Conservation (phyloP, 805 yeast genomes). For the Sugiyamaella marilandica region DNA sequence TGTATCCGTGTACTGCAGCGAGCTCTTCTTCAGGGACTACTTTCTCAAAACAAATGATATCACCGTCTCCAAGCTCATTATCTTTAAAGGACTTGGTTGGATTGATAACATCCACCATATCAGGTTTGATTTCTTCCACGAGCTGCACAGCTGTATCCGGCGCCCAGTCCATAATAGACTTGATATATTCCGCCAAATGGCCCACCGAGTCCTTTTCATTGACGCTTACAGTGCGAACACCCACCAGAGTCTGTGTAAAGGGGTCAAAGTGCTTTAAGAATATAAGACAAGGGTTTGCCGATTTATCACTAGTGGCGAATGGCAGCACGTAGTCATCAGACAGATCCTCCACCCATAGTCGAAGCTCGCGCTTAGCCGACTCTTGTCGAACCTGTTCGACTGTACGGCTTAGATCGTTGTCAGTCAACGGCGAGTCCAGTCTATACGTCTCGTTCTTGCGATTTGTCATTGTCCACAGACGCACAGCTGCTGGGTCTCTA, state of each 20-base stretch:
- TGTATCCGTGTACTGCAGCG: constrained; percentile 14
- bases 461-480: constrained; percentile 61
- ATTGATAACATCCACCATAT: constrained; percentile 30
- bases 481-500: constrained; percentile 33
- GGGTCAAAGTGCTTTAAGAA: constrained; percentile 65
- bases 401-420: constrained; percentile 20
- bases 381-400: constrained; percentile 49
- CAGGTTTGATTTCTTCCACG: constrained; percentile 34
- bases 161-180: constrained; percentile 28
- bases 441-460: constrained; percentile 71
- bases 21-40: constrained; percentile 20
- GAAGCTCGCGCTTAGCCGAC: constrained; percentile 41
- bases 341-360: constrained; percentile 54
- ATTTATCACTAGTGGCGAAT: not conserved
- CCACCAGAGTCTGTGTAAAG: constrained; percentile 48
- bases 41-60: constrained; percentile 34
- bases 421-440: constrained; percentile 45
- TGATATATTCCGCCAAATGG: constrained; percentile 28
- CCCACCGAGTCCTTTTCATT: constrained; percentile 42
- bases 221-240: constrained; percentile 57
- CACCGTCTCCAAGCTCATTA: constrained; percentile 35
- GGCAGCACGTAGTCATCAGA: not conserved
- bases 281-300: constrained; percentile 14
- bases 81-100: constrained; percentile 26
- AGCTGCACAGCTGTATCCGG: constrained; percentile 24